A percentile compares a stretch with the other conserved stretches of the same genome.
phyloP scores from a whole-genome alignment of 2,329 filamentous ascomycete species.

The Ophiostoma populinum region DNA sequence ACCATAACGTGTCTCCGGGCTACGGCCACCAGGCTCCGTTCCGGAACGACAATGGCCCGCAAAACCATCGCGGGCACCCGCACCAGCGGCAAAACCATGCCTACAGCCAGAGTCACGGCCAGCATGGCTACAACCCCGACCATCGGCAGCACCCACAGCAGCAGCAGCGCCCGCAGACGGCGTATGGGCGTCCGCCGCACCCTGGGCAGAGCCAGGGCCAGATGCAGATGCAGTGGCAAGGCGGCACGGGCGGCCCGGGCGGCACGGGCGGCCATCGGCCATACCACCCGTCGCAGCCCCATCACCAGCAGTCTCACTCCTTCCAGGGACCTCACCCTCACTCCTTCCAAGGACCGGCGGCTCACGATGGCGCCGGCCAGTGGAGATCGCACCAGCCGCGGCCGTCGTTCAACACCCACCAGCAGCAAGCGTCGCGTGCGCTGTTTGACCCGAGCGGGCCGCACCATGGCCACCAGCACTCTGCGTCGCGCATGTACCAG shows the following conservation, averaged over 20 bases:
- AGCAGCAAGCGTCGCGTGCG: conserved; percentile 3
- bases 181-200: conserved; percentile 16
- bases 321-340: conserved; percentile 18
- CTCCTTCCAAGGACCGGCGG: conserved; percentile 16
- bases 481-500: conserved; percentile 14
- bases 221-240: conserved; percentile 7
- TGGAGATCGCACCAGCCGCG: conserved; percentile 14
- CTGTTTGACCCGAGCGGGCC: conserved; percentile 9
- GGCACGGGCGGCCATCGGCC: conserved; percentile 5
- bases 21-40: conserved; percentile 17
- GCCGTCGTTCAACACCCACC: conserved; percentile 1
- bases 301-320: conserved; percentile 18
- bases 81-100: conserved; percentile 8
- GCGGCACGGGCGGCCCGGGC: conserved; percentile 6
- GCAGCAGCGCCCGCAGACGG: conserved; percentile 18
- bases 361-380: conserved; percentile 12
- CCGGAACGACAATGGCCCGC: no score
- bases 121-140: conserved; percentile 7
- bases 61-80: conserved; percentile 6
- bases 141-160: conserved; percentile 8
- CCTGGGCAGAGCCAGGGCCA: conserved; percentile 14
- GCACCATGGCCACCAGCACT: conserved; percentile 3
- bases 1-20: conserved; percentile 16
- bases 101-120: conserved; percentile 2
- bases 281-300: conserved; percentile 12